Evolutionary conservation across 2,329 filamentous ascomycete genomes (phyloP), one percentile per base, ranked within the genome.

Genomic region (Paraphaeosphaeria sporulosa): DNA sequence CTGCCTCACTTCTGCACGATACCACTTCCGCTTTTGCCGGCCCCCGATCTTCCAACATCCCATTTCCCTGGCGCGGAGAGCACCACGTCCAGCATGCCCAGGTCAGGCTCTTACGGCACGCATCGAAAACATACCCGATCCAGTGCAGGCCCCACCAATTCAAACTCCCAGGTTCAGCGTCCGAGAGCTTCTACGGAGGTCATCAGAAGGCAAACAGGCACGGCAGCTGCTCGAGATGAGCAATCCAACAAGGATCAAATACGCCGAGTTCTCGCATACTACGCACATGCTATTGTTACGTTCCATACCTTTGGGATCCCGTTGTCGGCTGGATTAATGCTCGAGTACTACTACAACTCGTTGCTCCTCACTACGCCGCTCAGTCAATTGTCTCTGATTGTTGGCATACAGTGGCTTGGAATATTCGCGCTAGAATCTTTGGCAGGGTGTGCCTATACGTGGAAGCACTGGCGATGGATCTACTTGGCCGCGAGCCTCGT

Each of bases 251-350:
- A 32, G 12, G 17, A 36, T n/a, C 25, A 19, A 12, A 49, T 25
- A 43, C 46, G 36, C n/a, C 55, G 59, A 21, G 34, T 51, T 10
- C 43, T 38, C 21, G 57, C 68, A 5, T 64, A 66, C 50, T 59
- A 57, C 51, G 64, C 68, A 9, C 67, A 72, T 19, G 64, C 67
- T 32, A 59, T 74, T 1, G 40, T 73, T 27, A 63, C 67, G 55
- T 70, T 71, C 68, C 71, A 69, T 50, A 57, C 66, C 38, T 60
- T 64, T 47, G 71, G 72, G 17, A 61, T 70, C 2, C 66, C 66
- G 0, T 61, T 75, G n/a, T 71, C 69, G 19, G 68, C 61, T 13
- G 67, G 68, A 8, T 23, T 65, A 0, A 69, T 63, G 27, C 60
- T 73, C 8, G 65, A 73, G 44, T 68, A 68, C 61, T 63, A 66